Evolutionary conservation across 805 yeast species (phyloP), one percentile per base, ranked within the genome.

Genomic region (Cyberlindnera saturnus): DNA sequence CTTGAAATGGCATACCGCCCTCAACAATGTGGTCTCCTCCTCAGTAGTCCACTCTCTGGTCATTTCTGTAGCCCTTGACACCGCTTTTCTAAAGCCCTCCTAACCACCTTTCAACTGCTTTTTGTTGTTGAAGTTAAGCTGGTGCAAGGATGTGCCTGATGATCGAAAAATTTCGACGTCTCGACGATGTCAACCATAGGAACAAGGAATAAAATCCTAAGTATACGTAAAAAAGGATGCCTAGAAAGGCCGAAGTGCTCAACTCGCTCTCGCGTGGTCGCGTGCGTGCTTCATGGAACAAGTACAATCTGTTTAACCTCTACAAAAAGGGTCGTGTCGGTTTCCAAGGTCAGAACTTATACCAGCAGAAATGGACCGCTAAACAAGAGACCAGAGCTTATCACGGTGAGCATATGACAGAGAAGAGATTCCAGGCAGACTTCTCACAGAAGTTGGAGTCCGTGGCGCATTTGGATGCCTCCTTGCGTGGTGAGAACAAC

Each of bases 391-490:
- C 97, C 7, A 79, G 99, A 66, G 83, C 91, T 1, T 91, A 91
- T 63, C 99, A 91, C 62, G 99, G 99, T 55, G 98, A 93, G 59
- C 87, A 84, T 61, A 63, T 91, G 43, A 85, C 91, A 1, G 99
- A 93, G 62, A 69, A 77, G 16, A 79, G 90, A 60, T 86, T 89
- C 82, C 83, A 84, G 59, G 66, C 79, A 8, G 63, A 75, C 39
- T 90, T 91, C 67, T 69, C 79, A 42, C 70, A 73, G 38, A 80
- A 82, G 46, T 70, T 89, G 52, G 81, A 84, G 46, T 86, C 95
- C 26, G 96, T 88, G 34, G 93, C 95, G 8, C 96, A 88, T 57
- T 73, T 88, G 60, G 95, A 87, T 64, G 86, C 91, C 8, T 81
- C 90, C 2, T 69, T 82, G 52, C 77, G 77, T 52, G 86, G 86